These are phyloP conservation scores for Carallia pectinifolia DNA, from an alignment of 345 rosid genomes.

Conservation along the genomic window DNA sequence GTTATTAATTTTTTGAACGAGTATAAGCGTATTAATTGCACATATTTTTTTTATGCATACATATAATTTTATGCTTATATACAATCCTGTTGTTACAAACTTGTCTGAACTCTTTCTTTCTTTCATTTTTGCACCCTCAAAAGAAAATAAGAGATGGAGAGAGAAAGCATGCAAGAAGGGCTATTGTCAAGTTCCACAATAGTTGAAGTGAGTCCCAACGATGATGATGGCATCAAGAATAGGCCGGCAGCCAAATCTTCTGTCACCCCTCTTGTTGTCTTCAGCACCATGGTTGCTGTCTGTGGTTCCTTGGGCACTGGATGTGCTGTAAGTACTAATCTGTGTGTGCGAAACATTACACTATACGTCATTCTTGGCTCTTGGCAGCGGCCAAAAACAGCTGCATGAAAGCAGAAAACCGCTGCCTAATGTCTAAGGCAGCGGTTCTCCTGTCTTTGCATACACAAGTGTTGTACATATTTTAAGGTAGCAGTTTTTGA, in stretches of 20 bases:
- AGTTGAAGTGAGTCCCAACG: not conserved
- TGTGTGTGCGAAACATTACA: not conserved
- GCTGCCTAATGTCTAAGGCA: too few relatives aligned
- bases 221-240: not conserved
- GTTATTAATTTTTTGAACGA: too few relatives aligned
- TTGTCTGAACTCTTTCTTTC: not conserved
- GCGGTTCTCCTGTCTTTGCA: too few relatives aligned
- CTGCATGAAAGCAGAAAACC: too few relatives aligned
- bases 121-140: not conserved
- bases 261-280: constrained; percentile 30
- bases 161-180: not conserved
- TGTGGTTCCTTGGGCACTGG: constrained; percentile 29
- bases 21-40: too few relatives aligned
- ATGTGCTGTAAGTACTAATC: constrained; percentile 34
- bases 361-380: too few relatives aligned
- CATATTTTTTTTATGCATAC: too few relatives aligned
- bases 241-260: constrained; percentile 11
- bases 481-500: too few relatives aligned
- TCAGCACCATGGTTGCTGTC: constrained; percentile 51
- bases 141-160: not conserved
- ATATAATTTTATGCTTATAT: not conserved
- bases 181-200: not conserved
- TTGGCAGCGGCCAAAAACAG: too few relatives aligned
- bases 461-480: too few relatives aligned
- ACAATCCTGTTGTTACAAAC: too few relatives aligned